Percentiles rank a stretch among this genome's conserved stretches.
Conservation (phyloP, 306 rosid genomes). For the Neltuma alba region DNA sequence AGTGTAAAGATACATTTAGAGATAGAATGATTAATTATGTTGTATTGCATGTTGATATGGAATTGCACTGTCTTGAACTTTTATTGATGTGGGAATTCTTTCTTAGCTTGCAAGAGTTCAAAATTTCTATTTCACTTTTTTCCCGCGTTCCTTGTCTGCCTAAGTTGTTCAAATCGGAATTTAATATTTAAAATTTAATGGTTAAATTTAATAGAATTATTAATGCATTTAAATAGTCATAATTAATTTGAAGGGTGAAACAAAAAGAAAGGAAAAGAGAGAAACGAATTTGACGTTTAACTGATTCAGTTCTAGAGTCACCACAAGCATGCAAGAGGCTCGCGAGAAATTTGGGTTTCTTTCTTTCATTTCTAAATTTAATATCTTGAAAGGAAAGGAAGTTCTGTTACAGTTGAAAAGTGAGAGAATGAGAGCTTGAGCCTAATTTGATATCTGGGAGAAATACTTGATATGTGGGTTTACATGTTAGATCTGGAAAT, state of each 20-base stretch:
- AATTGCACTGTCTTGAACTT: background rate
- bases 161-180: background rate
- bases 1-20: slow-evolving; percentile 6
- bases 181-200: background rate
- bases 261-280: background rate
- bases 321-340: slow-evolving; percentile 12
- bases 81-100: background rate
- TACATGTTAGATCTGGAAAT: slow-evolving; percentile 2
- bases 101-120: background rate
- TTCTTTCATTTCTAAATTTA: slow-evolving; percentile 20
- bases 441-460: background rate
- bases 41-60: slow-evolving; percentile 11
- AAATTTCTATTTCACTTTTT: background rate
- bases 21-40: slow-evolving; percentile 5
- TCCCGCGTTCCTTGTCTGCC: background rate
- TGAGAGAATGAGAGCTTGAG: background rate
- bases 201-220: background rate
- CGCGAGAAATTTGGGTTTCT: slow-evolving; percentile 28
- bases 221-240: background rate
- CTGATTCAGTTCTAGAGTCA: background rate
- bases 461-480: background rate
- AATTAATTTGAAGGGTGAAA: background rate
- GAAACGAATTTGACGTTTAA: background rate
- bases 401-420: background rate
- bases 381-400: background rate